Base-by-base conservation (phyloP, 148 eudicot species). In the Rhododendron vialii region DNA sequence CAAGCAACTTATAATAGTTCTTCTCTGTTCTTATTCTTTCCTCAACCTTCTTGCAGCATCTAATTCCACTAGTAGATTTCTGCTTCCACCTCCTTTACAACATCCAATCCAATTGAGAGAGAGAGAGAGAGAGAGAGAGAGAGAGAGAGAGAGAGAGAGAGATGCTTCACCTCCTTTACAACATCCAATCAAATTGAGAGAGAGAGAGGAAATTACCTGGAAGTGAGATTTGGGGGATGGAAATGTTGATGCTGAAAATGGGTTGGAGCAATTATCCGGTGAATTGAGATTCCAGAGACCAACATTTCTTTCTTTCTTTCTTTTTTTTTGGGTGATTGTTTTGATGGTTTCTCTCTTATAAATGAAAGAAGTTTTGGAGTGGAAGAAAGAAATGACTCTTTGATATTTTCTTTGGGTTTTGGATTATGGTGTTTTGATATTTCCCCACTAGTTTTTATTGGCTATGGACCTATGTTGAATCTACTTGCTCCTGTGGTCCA, bases 1-100 rank as follows among this genome's bases (percentile, higher is more conserved):
- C 94, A 33, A 93, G 92, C 86, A 91, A 71, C 77, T 91, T 92
- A 78, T 93, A 93, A 81, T 88, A 87, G 78, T 87, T 93, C 86
- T 82, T 84, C 77, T 87, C 78, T 57, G 76, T 71, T 30, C 74
- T 28, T 45, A 9, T 76, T 71, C 87, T 78, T 15, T 87, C 77
- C 41, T 38, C 41, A 38, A 38, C 47, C 5, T 73, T 75, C 55
- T 77, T 83, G 55, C 87, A 55, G 77, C 93, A 92, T 69, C 82
- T 86, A 43, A 85, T 38, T 1, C 20, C 65, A 18, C 38, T 24
- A 15, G 82, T 36, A 15, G 85, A 76, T 65, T 35, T 87, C 61
- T 55, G 85, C 73, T 86, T 86, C 30, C 82, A 81, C 20, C 87
- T 26, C 38, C 88, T 89, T 43, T 36, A 47, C 28, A 81, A 80